Base-by-base conservation (phyloP, 108 stramenopile species). In the Phaeodactylum tricornutum region DNA sequence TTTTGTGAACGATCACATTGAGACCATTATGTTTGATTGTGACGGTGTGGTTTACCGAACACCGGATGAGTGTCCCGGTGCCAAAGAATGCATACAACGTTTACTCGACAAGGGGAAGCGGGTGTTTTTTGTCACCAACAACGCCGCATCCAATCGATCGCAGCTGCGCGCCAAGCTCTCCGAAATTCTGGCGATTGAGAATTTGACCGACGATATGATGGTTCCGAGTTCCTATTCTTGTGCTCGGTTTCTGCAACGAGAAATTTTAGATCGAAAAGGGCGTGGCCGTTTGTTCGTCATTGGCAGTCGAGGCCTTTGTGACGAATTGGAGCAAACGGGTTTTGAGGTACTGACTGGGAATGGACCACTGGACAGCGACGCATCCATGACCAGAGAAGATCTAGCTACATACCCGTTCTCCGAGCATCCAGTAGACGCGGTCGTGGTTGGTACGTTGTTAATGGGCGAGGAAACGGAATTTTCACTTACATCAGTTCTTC, bases 11-110 rank as follows among this genome's bases (percentile, higher is more conserved):
- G 56, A 71, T 20, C 36, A 72, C 29, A 66, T 85, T 19, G 67
- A 81, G 20, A 67, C 72, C 16, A 67, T 84, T 45, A 47, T 92
- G 29, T 84, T 92, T 45, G 91, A 92, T 61, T 87, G 86, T 51
- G 91, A 92, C 39, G 91, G 91, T 19, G 86, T 87, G 1, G 50
- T 92, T 28, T 92, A 85, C 57, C 63, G 86, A 52, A 79, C 83
- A 0, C 51, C 57, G 4, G 70, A 78, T 52, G 56, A 61, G 19
- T 71, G 76, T 44, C 84, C 87, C 17, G 67, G 57, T 16, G 77
- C 83, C 7, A 38, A 69, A 3, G 57, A 74, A 44, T 61, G 79
- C 31, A 55, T 86, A n/a, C 33, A 60, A 55, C 39, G 29, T 29
- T 37, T 87, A 7, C 41, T 67, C 5, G 52, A 46, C 0, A 49